phyloP scores from a whole-genome alignment of 768 basidiomycete species.

The Calocybe cyanea region DNA sequence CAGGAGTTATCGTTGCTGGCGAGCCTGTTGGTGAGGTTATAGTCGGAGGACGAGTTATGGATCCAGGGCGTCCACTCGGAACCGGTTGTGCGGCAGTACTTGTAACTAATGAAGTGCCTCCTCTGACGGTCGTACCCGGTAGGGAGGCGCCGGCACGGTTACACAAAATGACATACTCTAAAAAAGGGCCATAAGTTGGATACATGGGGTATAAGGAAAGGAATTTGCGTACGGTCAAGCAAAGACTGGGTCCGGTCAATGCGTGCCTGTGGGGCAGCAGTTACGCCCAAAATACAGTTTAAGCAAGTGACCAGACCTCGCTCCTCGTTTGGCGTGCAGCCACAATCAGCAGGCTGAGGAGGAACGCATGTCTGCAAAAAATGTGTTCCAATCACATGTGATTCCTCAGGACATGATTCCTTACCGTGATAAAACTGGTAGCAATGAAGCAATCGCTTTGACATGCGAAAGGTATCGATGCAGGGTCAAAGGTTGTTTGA shows the following conservation, averaged over 20 bases:
- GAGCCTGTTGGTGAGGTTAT: too few relatives aligned
- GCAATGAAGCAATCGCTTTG: neutral
- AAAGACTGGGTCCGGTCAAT: constrained; percentile 1
- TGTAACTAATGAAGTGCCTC: constrained; percentile 3
- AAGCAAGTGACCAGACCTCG: constrained; percentile 9
- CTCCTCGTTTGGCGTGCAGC: constrained; percentile 9
- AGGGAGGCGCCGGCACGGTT: constrained; percentile 7
- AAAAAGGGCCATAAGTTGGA: neutral
- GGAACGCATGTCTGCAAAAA: constrained; percentile 3
- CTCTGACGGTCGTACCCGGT: constrained; percentile 12
- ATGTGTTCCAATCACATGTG: neutral
- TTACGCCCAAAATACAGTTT: constrained; percentile 9
- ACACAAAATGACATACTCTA: constrained; percentile 12
- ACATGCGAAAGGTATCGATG: constrained; percentile 7
- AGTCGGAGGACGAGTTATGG: too few relatives aligned
- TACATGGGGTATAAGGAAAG: neutral
- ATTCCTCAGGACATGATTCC: neutral
- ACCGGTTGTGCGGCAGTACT: neutral
- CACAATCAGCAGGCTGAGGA: constrained; percentile 1
- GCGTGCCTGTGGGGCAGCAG: neutral
- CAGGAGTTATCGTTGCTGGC: too few relatives aligned
- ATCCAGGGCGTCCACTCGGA: too few relatives aligned
- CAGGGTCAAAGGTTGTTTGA: constrained; percentile 10
- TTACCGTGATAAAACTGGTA: constrained; percentile 1
- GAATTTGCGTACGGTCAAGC: constrained; percentile 9